phyloP scores from a whole-genome alignment of 1,284 basidiomycete species.

The Ceratorhiza oryzae-sativae region DNA sequence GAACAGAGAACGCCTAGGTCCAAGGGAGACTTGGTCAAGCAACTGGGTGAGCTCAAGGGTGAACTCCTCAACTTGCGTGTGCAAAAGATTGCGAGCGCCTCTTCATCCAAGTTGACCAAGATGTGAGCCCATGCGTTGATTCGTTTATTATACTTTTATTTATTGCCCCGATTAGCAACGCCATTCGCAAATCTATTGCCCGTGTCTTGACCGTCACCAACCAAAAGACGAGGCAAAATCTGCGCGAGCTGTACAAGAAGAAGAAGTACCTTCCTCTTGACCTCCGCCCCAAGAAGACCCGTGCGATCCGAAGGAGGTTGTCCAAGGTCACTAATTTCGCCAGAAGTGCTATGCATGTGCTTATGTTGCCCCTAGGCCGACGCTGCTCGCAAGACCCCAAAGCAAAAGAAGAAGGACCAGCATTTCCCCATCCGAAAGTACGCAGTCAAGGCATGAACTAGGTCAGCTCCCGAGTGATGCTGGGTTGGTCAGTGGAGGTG shows the following conservation, averaged over 20 bases:
- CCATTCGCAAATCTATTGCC: conserved; percentile 98
- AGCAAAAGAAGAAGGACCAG: conserved; percentile 90
- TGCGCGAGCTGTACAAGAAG: conserved; percentile 97
- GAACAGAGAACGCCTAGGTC: conserved; percentile 63
- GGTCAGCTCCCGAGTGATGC: not conserved
- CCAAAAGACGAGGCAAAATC: conserved; percentile 96
- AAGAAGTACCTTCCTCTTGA: conserved; percentile 98
- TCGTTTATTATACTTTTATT: conserved; percentile 2
- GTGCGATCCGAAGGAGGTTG: conserved; percentile 95
- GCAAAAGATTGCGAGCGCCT: conserved; percentile 97
- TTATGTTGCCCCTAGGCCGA: conserved; percentile 66
- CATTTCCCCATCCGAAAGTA: conserved; percentile 91
- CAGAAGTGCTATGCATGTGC: not conserved
- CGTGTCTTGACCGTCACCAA: conserved; percentile 99
- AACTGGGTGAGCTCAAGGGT: conserved; percentile 93
- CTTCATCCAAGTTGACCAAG: conserved; percentile 94
- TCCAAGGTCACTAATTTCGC: conserved; percentile 69
- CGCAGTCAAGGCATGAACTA: conserved; percentile 71
- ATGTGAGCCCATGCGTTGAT: conserved; percentile 70
- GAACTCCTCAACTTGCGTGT: conserved; percentile 95
- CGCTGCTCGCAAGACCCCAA: conserved; percentile 80
- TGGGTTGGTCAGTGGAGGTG: conserved; percentile 9
- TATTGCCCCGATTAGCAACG: conserved; percentile 65
- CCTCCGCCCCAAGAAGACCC: conserved; percentile 97
- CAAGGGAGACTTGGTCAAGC: conserved; percentile 96